phyloP scores from a whole-genome alignment of 345 rosid genomes.

The Melaleuca quinquenervia region DNA sequence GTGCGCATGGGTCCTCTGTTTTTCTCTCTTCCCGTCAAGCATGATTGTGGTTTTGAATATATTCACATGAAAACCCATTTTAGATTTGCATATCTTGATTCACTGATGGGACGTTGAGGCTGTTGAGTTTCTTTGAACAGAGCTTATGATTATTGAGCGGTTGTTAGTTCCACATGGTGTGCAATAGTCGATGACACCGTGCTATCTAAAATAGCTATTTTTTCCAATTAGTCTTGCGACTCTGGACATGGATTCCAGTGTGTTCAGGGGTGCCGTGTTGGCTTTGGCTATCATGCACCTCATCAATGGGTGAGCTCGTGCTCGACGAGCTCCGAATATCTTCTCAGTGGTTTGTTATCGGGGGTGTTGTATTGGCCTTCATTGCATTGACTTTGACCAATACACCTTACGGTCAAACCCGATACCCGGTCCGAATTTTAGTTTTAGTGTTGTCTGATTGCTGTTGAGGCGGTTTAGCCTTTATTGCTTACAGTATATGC shows the following conservation, averaged over 20 bases:
- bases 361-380: background rate
- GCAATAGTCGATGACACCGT: background rate
- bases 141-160: background rate
- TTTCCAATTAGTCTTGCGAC: background rate
- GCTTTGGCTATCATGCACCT: background rate
- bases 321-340: background rate
- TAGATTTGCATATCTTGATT: background rate
- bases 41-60: background rate
- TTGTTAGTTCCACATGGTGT: background rate
- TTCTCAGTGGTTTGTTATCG: background rate
- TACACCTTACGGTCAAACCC: background rate
- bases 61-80: background rate
- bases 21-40: background rate
- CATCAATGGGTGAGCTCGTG: background rate
- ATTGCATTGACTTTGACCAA: background rate
- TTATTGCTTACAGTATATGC: background rate
- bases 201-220: background rate
- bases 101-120: background rate
- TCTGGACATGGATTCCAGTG: background rate
- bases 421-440: background rate
- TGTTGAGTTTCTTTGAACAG: background rate
- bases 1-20: background rate
- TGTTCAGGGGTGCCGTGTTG: background rate
- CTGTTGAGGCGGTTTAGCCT: background rate
- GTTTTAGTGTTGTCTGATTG: background rate